These are phyloP conservation scores for Pythium inflatum DNA, from an alignment of 352 stramenopile genomes.

Conservation along the genomic window DNA sequence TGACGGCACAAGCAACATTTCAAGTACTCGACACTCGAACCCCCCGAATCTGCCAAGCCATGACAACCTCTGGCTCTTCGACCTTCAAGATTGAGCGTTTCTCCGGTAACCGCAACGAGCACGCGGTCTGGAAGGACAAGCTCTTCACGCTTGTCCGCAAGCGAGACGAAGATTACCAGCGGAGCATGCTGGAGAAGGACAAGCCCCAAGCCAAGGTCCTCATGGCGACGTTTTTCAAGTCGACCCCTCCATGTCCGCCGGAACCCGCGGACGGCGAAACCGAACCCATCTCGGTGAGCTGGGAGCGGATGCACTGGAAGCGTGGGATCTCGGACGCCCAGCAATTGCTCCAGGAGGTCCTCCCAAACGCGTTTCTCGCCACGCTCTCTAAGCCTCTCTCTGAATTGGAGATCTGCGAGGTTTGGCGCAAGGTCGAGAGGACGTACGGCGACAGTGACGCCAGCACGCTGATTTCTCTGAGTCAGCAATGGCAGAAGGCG, in stretches of 20 bases:
- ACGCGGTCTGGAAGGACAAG: slow-evolving; percentile 13
- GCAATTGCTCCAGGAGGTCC: neutral
- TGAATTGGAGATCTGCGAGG: neutral
- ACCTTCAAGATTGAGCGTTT: neutral
- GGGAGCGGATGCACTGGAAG: neutral
- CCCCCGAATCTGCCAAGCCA: too few species aligned
- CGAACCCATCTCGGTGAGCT: neutral
- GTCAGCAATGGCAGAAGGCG: neutral
- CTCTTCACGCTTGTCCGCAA: neutral
- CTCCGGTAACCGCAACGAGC: neutral
- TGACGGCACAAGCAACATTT: neutral
- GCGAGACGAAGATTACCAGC: slow-evolving; percentile 1
- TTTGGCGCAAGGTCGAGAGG: neutral
- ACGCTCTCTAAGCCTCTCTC: neutral
- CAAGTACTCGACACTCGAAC: neutral
- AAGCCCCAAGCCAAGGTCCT: slow-evolving; percentile 7
- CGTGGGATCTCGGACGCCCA: too few species aligned
- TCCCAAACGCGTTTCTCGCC: neutral
- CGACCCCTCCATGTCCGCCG: neutral
- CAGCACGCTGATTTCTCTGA: neutral
- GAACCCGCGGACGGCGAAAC: neutral
- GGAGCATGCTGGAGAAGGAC: slow-evolving; percentile 1
- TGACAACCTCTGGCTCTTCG: neutral
- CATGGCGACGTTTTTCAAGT: neutral
- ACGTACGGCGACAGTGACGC: neutral